Evolutionary conservation across 345 rosid genomes (phyloP).

Genomic region (Salix suchowensis): DNA sequence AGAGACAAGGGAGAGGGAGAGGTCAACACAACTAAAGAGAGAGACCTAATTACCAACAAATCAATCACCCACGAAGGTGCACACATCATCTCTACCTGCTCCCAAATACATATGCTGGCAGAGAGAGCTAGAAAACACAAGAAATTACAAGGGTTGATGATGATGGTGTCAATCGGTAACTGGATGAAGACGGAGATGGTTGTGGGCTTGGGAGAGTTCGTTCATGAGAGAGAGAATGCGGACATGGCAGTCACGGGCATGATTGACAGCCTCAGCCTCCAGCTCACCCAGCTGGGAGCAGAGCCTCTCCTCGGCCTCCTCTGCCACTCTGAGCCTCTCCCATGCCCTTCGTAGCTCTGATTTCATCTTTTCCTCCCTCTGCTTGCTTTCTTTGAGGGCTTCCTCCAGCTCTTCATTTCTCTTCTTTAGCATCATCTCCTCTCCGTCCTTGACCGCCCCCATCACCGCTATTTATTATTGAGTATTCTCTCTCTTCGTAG

Average conservation of each 20-base stretch:
- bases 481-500: background rate
- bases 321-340: constrained; percentile 62
- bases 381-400: constrained; percentile 38
- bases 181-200: constrained; percentile 5
- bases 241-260: constrained; percentile 64
- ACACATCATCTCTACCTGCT: background rate
- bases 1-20: background rate
- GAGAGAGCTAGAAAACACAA: background rate
- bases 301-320: constrained; percentile 81
- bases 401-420: constrained; percentile 59
- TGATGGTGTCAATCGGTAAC: background rate
- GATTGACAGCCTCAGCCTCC: constrained; percentile 69
- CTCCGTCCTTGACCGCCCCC: constrained; percentile 11
- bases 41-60: background rate
- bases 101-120: background rate
- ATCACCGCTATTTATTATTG: background rate
- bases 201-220: constrained; percentile 52
- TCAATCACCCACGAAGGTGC: background rate
- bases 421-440: constrained; percentile 34
- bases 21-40: background rate
- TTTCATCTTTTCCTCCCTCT: constrained; percentile 53
- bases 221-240: constrained; percentile 52
- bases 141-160: background rate
- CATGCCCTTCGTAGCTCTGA: constrained; percentile 43
- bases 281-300: constrained; percentile 82